These are phyloP conservation scores for Colletotrichum noveboracense DNA, from an alignment of 2,329 filamentous ascomycete genomes.

Conservation along the genomic window DNA sequence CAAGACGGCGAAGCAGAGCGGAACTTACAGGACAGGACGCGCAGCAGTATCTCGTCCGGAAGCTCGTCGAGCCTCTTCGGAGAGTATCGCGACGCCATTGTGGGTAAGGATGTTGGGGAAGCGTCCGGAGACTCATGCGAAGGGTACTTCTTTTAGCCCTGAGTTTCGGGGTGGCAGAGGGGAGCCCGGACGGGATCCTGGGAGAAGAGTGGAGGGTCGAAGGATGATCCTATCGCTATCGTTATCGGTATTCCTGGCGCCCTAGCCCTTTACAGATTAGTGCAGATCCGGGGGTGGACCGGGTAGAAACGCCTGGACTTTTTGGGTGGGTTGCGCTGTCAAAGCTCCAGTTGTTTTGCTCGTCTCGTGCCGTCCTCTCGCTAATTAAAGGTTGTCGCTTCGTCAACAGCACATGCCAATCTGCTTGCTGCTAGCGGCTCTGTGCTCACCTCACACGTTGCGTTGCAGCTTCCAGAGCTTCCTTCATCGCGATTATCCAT, in stretches of 20 bases:
- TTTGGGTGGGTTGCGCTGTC: constrained; percentile 7
- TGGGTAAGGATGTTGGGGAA: constrained; percentile 1
- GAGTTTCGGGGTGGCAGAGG: constrained; percentile 11
- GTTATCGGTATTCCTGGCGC: constrained; percentile 1
- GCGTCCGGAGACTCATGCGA: not conserved
- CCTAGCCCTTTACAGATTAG: not conserved
- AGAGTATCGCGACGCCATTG: constrained; percentile 23
- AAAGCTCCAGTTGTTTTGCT: constrained; percentile 11
- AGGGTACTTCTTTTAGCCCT: not conserved
- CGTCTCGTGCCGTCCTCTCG: not conserved
- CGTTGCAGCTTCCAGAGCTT: not conserved
- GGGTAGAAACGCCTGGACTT: constrained; percentile 17
- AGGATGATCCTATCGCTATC: constrained; percentile 21
- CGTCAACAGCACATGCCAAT: not conserved
- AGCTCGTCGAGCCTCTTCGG: constrained; percentile 52
- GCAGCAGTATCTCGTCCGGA: constrained; percentile 68
- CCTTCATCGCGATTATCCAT: not conserved
- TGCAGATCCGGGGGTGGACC: constrained; percentile 23
- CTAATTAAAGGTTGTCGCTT: not conserved
- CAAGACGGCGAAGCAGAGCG: not conserved
- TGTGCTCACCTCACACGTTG: not conserved
- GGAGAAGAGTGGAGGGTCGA: constrained; percentile 13
- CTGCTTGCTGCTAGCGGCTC: not conserved
- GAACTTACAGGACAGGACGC: constrained; percentile 32
- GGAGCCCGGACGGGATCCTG: constrained; percentile 6